Evolutionary conservation across 495 filamentous ascomycete species (phyloP), one percentile per base, ranked within the genome.

Genomic region (Geopyxis carbonaria): DNA sequence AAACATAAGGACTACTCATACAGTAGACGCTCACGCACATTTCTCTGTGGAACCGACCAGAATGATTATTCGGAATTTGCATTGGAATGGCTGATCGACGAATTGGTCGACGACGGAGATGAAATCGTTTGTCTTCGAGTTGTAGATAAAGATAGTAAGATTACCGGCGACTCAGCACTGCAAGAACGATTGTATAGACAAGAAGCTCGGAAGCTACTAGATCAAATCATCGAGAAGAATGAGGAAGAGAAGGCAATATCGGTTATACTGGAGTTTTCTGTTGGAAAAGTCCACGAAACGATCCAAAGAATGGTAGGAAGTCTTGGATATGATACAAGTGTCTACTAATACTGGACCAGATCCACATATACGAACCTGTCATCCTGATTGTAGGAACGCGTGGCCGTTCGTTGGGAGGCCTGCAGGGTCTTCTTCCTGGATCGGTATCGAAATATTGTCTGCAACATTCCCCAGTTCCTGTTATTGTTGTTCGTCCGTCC

Each of bases 381-480:
- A 82, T 94, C 61, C 72, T 97, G n/a, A 72, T 97, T 21, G 89
- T 97, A 16, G 89, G 89, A 23, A 95, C 89, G 2, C 70, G 80
- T 43, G 89, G 89, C 31, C 73, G 84, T 37, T 85, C 75, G 34
- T 65, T 94, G 4, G 80, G 80, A 27, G 85, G 89, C 34, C 70
- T 95, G 21, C 85, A 93, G 59, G 79, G 80, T 31, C 68, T 95
- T n/a, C 68, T 94, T 20, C 79, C 78, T 10, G 89, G 83, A 46
- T 93, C 84, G 0, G 84, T 95, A 40, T 93, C 84, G 20, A 93
- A 94, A 53, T 97, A 92, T 63, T 94, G 89, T 48, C 68, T 94
- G 9, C 87, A 95, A 56, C 81, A 92, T 58, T 93, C 82, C 5
- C 89, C 89, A 1, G 80, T 97, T 14, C 89, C 89, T n/a, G 87